Evolutionary conservation across 2,329 filamentous ascomycete species (phyloP), one percentile per base, ranked within the genome.

Genomic region (Byssoonygena ceratinophila): DNA sequence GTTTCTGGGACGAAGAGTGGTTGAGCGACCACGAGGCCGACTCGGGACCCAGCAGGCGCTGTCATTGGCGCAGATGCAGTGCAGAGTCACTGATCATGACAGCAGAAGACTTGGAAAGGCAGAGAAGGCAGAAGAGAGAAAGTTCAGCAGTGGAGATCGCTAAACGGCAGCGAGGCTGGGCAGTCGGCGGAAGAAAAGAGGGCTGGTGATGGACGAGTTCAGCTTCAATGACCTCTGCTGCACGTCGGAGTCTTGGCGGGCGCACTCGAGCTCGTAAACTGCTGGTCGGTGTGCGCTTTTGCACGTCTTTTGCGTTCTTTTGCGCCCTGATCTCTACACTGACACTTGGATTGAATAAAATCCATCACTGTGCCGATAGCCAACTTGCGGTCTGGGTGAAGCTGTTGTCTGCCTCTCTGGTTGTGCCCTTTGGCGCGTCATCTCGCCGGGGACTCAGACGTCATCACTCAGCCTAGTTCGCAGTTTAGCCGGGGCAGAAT

Each of bases 121-220:
- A 45, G 39, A 43, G 25, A 41, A 29, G 32, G 29, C 34, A 20
- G 18, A 11, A 51, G 18, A 32, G 18, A 40, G 37, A 40, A 18
- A 40, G 37, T 40, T 40, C 37, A 23, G 37, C 20, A 16, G 27
- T 34, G 43, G 40, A 36, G 50, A 27, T 39, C 25, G 51, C 41
- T 29, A 32, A 31, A 25, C 12, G 18, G 53, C 37, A 23, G 31
- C 4, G 48, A 34, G 45, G 45, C 45, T 34, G 32, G 45, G 45
- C 27, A 34, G 2, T 25, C n/a, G 27, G 25, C 41, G 41, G 41
- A 29, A 29, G 25, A 20, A 6, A 23, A 18, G 3, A 23, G 23
- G 11, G 27, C 9, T 29, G 27, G 27, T 4, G 27, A 29, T 29
- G 4, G 5, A 29, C 40, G n/a, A 6, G 16, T 36, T 46, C 44